Evolutionary conservation across 75 land plant species (phyloP).

Genomic region (Larix kaempferi): DNA sequence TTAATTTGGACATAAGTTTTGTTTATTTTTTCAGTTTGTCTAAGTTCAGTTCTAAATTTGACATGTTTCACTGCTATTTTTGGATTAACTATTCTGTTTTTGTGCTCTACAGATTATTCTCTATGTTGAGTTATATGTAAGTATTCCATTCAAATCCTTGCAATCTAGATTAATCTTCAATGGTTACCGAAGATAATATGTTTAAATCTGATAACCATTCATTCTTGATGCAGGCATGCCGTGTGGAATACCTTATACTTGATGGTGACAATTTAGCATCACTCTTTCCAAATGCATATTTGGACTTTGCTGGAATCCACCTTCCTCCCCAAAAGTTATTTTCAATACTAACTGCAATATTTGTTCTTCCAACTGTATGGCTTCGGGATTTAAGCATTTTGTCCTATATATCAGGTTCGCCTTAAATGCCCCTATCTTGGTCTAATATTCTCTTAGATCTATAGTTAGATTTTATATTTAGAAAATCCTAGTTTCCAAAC

Average conservation of each 20-base stretch:
- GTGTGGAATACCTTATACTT: conserved; percentile 72
- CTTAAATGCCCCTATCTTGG: neutral
- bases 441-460: neutral
- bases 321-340: conserved; percentile 44
- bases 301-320: conserved; percentile 39
- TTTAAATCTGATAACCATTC: no score
- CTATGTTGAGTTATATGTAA: conserved; percentile 84
- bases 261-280: conserved; percentile 76
- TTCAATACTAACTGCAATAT: conserved; percentile 55
- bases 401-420: conserved; percentile 68
- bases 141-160: conserved; percentile 12
- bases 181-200: neutral
- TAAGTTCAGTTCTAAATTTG: no score
- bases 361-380: conserved; percentile 80
- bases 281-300: conserved; percentile 63
- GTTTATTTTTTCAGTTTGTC: no score
- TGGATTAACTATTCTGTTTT: neutral
- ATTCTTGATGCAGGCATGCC: conserved; percentile 45
- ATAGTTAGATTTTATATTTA: neutral
- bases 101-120: conserved; percentile 63
- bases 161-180: neutral
- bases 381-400: conserved; percentile 64
- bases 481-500: neutral
- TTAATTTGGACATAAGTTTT: no score
- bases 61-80: no score